Percentiles rank a stretch among this genome's conserved stretches.
Conservation (phyloP, 179 eudicot genomes). For the Pouteria campechiana region DNA sequence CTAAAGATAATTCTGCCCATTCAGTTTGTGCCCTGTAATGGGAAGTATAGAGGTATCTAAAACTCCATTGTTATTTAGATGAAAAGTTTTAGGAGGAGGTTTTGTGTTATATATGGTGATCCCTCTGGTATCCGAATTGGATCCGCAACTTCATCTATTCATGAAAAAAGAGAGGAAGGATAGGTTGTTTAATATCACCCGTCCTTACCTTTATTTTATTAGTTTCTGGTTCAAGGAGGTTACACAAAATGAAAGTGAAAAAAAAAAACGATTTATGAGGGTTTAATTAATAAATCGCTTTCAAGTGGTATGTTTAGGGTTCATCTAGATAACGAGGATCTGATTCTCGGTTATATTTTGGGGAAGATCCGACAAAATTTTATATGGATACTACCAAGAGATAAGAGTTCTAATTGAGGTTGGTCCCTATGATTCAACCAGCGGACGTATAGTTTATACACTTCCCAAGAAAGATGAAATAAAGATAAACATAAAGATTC, state of each 20-base stretch:
- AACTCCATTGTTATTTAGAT: not conserved
- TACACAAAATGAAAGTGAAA: not conserved
- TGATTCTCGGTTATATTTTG: slow-evolving; percentile 11
- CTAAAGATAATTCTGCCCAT: too few relatives aligned
- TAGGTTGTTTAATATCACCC: too few relatives aligned
- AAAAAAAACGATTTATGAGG: slow-evolving; percentile 5
- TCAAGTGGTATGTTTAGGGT: slow-evolving; percentile 22
- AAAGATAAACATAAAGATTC: too few relatives aligned
- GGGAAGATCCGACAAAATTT: slow-evolving; percentile 14
- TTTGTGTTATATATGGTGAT: not conserved
- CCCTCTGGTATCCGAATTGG: too few relatives aligned
- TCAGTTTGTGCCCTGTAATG: not conserved
- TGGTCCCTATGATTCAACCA: too few relatives aligned
- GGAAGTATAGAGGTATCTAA: not conserved
- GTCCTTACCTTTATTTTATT: too few relatives aligned
- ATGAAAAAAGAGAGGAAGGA: too few relatives aligned
- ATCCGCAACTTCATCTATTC: too few relatives aligned
- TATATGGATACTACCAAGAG: slow-evolving; percentile 10
- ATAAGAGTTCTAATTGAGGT: too few relatives aligned
- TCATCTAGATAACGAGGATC: slow-evolving; percentile 14
- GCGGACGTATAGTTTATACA: too few relatives aligned
- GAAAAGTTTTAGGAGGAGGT: not conserved
- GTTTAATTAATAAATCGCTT: slow-evolving; percentile 10
- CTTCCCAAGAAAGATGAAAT: too few relatives aligned
- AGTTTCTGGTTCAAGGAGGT: too few relatives aligned